Evolutionary conservation across 345 rosid species (phyloP).

Genomic region (Linum trigynum): DNA sequence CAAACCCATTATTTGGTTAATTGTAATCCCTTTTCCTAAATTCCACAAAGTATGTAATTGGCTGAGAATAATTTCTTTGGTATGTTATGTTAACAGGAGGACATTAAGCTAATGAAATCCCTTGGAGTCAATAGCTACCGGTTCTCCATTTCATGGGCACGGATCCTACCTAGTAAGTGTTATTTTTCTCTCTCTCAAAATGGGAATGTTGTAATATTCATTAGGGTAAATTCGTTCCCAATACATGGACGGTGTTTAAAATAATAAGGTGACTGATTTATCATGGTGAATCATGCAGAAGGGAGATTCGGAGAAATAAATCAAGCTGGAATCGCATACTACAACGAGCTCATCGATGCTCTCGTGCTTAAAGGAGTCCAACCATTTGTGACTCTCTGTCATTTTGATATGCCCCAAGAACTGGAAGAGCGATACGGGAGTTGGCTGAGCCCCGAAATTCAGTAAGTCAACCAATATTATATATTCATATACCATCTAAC

Average conservation of each 20-base stretch:
- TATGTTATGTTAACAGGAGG: constrained; percentile 8
- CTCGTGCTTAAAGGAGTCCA: constrained; percentile 13
- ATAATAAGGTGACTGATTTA: too few species aligned
- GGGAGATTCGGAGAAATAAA: constrained; percentile 18
- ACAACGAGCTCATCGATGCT: constrained; percentile 16
- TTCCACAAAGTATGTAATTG: too few species aligned
- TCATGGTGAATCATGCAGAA: not conserved
- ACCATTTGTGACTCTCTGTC: constrained; percentile 15
- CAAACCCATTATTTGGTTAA: too few species aligned
- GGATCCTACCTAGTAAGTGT: constrained; percentile 17
- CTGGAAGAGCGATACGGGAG: constrained; percentile 16
- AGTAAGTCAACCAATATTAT: constrained; percentile 4
- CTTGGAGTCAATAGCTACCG: constrained; percentile 17
- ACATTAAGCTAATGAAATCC: constrained; percentile 13
- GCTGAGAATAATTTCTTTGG: too few species aligned
- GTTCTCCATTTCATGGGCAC: constrained; percentile 17
- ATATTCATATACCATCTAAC: too few species aligned
- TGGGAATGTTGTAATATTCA: too few species aligned
- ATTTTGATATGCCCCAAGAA: constrained; percentile 18
- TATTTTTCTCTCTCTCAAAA: too few species aligned
- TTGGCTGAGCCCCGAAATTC: constrained; percentile 15
- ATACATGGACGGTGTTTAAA: too few species aligned
- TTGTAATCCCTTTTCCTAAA: too few species aligned
- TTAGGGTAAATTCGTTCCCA: too few species aligned
- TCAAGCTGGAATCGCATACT: constrained; percentile 15